Conservation (phyloP, 805 yeast genomes). For the Alloascoidea africana region DNA sequence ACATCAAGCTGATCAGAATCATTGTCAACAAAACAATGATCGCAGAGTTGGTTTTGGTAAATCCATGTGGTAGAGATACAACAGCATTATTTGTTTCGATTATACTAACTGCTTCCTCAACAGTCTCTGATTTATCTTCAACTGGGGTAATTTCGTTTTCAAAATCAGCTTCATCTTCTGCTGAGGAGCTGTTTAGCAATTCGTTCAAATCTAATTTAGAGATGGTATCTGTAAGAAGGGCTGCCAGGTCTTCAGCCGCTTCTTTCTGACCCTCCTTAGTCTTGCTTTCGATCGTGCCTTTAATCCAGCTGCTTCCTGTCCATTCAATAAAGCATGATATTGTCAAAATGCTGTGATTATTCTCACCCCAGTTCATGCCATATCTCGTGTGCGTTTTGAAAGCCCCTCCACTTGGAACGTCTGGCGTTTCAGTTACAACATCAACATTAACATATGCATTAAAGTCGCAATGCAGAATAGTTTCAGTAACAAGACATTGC, state of each 20-base stretch:
- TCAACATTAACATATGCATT: constrained; percentile 30
- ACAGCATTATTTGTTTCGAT: background rate
- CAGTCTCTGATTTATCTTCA: constrained; percentile 1
- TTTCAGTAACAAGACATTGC: constrained; percentile 45
- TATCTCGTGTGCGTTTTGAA: constrained; percentile 47
- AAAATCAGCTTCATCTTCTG: constrained; percentile 5
- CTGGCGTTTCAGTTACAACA: constrained; percentile 56
- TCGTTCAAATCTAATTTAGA: constrained; percentile 3
- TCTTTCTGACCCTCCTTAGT: constrained; percentile 60
- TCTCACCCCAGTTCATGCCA: constrained; percentile 46
- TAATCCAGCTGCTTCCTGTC: constrained; percentile 69
- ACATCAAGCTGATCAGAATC: background rate
- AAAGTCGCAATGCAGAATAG: constrained; percentile 35
- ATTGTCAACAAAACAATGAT: background rate
- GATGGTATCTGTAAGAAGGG: background rate
- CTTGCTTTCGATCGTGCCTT: constrained; percentile 61
- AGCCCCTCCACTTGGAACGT: constrained; percentile 67
- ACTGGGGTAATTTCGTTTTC: background rate
- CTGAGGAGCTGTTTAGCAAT: background rate
- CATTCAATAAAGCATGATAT: constrained; percentile 48
- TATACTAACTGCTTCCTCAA: background rate
- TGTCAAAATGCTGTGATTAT: constrained; percentile 34
- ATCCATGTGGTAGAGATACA: too few species aligned
- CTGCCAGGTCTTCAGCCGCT: constrained; percentile 19
- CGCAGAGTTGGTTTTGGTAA: too few species aligned